These are phyloP conservation scores for Fraxinus sp. DNA, from an alignment of 305 asterid species.

Conservation along the genomic window DNA sequence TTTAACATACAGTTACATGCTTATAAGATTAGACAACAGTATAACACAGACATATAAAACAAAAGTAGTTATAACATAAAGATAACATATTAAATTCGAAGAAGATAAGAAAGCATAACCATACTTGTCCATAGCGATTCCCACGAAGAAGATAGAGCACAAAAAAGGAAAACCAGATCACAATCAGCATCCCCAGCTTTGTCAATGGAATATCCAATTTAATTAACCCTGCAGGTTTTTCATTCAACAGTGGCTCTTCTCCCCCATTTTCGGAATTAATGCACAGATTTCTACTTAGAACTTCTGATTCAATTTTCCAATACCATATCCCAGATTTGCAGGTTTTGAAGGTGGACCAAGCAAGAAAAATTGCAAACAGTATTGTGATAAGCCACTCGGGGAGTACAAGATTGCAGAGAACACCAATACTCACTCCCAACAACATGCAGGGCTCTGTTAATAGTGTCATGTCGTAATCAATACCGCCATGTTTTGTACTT, in stretches of 20 bases:
- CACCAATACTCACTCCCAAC: slow-evolving; percentile 61
- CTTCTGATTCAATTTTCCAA: slow-evolving; percentile 57
- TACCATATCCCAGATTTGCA: slow-evolving; percentile 43
- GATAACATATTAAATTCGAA: not conserved
- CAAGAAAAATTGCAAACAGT: slow-evolving; percentile 50
- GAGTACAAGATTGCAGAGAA: slow-evolving; percentile 50
- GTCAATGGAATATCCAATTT: slow-evolving; percentile 43
- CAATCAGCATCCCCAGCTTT: slow-evolving; percentile 45
- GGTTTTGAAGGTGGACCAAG: slow-evolving; percentile 58
- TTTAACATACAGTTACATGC: not conserved
- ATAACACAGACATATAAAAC: not conserved
- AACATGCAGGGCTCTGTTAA: slow-evolving; percentile 46
- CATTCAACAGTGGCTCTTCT: slow-evolving; percentile 37
- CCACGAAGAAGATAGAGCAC: slow-evolving; percentile 64
- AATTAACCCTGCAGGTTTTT: slow-evolving; percentile 19
- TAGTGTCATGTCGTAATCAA: slow-evolving; percentile 43
- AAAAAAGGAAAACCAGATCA: slow-evolving; percentile 61
- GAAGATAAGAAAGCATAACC: slow-evolving; percentile 29
- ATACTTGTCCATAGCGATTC: slow-evolving; percentile 60
- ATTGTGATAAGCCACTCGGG: slow-evolving; percentile 67
- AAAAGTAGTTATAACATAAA: not conserved
- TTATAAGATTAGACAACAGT: not conserved
- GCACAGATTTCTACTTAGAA: slow-evolving; percentile 11
- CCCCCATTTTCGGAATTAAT: slow-evolving; percentile 27
- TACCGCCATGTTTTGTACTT: slow-evolving; percentile 4